A percentile compares a stretch with the other conserved stretches of the same genome.
These are phyloP conservation scores for Castanospermum australe DNA, from an alignment of 306 rosid genomes.

Conservation along the genomic window DNA sequence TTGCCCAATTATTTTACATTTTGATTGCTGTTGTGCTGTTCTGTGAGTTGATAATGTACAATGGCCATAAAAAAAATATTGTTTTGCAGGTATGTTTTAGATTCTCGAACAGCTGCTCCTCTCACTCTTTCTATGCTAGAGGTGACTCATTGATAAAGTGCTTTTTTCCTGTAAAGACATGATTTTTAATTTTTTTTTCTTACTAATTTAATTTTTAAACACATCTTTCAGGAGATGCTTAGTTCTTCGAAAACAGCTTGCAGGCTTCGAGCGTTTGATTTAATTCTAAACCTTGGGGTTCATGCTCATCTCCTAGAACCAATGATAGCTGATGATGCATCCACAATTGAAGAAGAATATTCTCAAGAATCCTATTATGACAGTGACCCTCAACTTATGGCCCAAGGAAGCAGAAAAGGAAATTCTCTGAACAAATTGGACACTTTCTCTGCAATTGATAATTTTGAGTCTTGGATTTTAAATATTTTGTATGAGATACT, in stretches of 20 bases:
- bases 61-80: constrained; percentile 22
- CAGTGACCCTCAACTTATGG: constrained; percentile 53
- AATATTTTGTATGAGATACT: constrained; percentile 74
- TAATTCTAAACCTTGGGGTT: constrained; percentile 86
- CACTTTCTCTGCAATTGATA: constrained; percentile 55
- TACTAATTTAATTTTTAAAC: constrained; percentile 17
- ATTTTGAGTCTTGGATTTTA: constrained; percentile 79
- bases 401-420: constrained; percentile 54
- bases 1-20: background rate
- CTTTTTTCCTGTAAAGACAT: background rate
- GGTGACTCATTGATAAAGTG: constrained; percentile 45
- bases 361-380: constrained; percentile 72
- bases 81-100: constrained; percentile 74
- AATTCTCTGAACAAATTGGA: constrained; percentile 43
- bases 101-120: constrained; percentile 80
- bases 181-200: background rate
- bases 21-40: constrained; percentile 6
- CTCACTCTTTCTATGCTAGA: constrained; percentile 82
- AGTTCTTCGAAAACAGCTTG: constrained; percentile 68
- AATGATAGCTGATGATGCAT: constrained; percentile 49
- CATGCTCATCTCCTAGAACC: constrained; percentile 92
- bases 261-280: constrained; percentile 87
- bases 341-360: constrained; percentile 77
- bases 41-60: constrained; percentile 16
- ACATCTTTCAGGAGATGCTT: constrained; percentile 70